These are phyloP conservation scores for Chrysosporium keratinophilum DNA, from an alignment of 2,329 filamentous ascomycete species.

Conservation along the genomic window DNA sequence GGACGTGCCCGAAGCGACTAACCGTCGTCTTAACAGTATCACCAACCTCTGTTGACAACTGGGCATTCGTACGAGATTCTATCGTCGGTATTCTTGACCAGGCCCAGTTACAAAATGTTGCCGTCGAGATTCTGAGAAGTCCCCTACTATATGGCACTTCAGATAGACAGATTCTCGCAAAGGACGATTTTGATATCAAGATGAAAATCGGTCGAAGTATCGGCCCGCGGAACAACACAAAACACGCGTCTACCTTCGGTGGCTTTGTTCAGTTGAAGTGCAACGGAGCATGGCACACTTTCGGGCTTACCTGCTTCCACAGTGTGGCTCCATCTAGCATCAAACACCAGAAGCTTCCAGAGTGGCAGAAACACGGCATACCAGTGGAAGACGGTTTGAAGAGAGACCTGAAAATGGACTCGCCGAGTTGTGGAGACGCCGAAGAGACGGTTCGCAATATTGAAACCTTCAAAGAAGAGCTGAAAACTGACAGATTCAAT, in stretches of 20 bases:
- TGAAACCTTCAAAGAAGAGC: no score
- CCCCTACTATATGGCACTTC: background rate
- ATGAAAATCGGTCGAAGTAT: background rate
- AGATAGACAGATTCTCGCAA: background rate
- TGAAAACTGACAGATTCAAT: no score
- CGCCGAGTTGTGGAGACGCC: no score
- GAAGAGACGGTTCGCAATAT: no score
- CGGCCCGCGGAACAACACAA: background rate
- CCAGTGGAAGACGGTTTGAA: no score
- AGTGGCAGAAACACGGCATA: no score
- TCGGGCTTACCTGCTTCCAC: background rate
- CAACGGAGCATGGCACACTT: background rate
- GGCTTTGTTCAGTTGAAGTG: background rate
- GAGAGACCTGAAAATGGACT: no score
- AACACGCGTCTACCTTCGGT: background rate
- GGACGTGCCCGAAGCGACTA: background rate
- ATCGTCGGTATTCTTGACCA: background rate
- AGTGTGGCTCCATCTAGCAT: no score
- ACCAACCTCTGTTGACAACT: background rate
- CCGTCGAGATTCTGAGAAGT: background rate
- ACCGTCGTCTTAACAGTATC: background rate
- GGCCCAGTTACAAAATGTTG: background rate
- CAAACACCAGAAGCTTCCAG: background rate
- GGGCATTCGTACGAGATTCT: background rate
- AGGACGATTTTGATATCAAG: background rate